A percentile compares a stretch with the other conserved stretches of the same genome.
Evolutionary conservation across 2,329 filamentous ascomycete genomes (phyloP).

Genomic region (Calycina herbarum): DNA sequence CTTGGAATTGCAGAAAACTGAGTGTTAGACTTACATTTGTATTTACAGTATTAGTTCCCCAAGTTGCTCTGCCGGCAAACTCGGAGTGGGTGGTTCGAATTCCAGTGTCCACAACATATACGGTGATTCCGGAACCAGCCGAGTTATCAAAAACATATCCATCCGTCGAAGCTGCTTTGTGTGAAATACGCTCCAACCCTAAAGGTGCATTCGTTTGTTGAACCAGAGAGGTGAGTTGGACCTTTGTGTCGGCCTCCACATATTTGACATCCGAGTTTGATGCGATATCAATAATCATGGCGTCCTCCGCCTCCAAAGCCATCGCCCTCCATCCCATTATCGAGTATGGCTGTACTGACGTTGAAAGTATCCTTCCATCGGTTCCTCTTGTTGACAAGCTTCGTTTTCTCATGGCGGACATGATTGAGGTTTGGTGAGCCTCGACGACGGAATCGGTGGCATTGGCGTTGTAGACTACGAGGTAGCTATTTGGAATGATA

Average conservation of each 20-base stretch:
- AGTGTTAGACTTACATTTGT: constrained; percentile 8
- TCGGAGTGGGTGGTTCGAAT: constrained; percentile 38
- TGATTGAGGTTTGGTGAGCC: constrained; percentile 50
- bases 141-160: constrained; percentile 37
- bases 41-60: constrained; percentile 38
- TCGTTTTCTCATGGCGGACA: constrained; percentile 53
- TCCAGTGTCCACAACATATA: constrained; percentile 42
- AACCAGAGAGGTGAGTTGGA: constrained; percentile 46
- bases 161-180: constrained; percentile 23
- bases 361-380: constrained; percentile 50
- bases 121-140: constrained; percentile 38
- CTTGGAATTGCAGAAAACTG: neutral
- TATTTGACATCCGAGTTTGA: constrained; percentile 47
- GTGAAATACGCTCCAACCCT: constrained; percentile 37
- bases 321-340: constrained; percentile 54
- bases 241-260: constrained; percentile 53
- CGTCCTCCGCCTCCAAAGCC: constrained; percentile 52
- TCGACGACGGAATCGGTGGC: constrained; percentile 50
- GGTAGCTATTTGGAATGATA: constrained; percentile 57
- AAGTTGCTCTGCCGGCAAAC: constrained; percentile 40
- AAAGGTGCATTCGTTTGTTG: constrained; percentile 53
- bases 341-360: constrained; percentile 47
- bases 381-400: constrained; percentile 54
- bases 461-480: constrained; percentile 62
- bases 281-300: constrained; percentile 51